Conservation (phyloP, 768 basidiomycete species). For the Mycena epipterygia region DNA sequence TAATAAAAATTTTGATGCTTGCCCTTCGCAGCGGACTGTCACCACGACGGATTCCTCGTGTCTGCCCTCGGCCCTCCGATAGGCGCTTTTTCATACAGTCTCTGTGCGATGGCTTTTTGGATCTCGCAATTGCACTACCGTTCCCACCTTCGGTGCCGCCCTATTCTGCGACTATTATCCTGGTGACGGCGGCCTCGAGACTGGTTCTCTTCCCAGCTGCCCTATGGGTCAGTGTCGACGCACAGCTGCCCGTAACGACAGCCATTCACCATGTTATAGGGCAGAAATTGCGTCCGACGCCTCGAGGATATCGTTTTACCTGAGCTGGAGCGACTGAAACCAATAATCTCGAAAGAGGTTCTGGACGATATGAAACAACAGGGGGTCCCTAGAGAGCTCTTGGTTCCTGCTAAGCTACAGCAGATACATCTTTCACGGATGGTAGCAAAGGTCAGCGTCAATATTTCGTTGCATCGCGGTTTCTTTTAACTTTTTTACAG, state of each 20-base stretch:
- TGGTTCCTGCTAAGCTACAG: constrained; percentile 54
- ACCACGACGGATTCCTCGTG: constrained; percentile 29
- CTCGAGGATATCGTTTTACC: constrained; percentile 75
- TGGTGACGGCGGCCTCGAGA: constrained; percentile 74
- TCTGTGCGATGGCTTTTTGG: constrained; percentile 77
- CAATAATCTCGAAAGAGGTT: constrained; percentile 55
- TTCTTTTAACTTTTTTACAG: constrained; percentile 47
- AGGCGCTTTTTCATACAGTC: constrained; percentile 52
- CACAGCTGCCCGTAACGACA: not conserved
- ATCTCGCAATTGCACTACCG: constrained; percentile 82
- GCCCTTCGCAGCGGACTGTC: constrained; percentile 22
- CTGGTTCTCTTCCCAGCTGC: constrained; percentile 77
- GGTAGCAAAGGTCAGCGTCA: constrained; percentile 59
- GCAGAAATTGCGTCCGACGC: constrained; percentile 70
- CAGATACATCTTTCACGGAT: constrained; percentile 63
- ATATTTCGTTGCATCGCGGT: not conserved
- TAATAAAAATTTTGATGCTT: constrained; percentile 24
- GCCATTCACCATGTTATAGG: constrained; percentile 54
- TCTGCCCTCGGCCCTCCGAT: constrained; percentile 13
- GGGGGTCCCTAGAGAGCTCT: constrained; percentile 67
- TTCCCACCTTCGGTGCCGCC: constrained; percentile 75
- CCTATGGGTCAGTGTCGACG: constrained; percentile 73
- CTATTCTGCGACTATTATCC: constrained; percentile 82
- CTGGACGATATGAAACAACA: constrained; percentile 68
- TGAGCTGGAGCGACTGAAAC: constrained; percentile 64